Evolutionary conservation across 352 stramenopile genomes (phyloP), one percentile per base, ranked within the genome.

Genomic region (Phytophthora boehmeriae): DNA sequence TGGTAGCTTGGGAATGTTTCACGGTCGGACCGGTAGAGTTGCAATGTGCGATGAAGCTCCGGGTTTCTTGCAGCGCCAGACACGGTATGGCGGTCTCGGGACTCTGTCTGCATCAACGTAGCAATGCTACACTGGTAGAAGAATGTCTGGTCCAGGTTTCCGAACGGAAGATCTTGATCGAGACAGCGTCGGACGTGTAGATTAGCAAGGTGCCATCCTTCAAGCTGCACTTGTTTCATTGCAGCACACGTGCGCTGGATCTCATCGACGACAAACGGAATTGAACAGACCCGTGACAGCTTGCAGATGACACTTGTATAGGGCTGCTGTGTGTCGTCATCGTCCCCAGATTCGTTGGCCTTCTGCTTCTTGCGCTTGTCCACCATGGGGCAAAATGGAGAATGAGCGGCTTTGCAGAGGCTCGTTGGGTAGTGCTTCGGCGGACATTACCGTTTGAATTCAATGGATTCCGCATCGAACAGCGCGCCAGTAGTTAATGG

Each of bases 171-270:
- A 20, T 16, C 25, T 35, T 55, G 27, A 14, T 57, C 11, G 14
- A 66, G 34, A 49, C 63, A 66, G 9, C 63, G 45, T 1, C 59
- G 52, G 6, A 58, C 47, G 28, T 71, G 63, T 1, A 71, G 45
- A 34, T 63, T 71, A 4, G 54, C 51, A 6, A 71, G 41, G 41
- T 71, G 51, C 54, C 63, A 71, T 13, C 35, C 48, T 35, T 70
- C 54, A 14, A 70, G 44, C 43, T 65, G 62, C 2, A 70, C 55
- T 42, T 70, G 62, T 32, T 61, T 60, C 62, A 70, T 70, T 4
- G 44, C 45, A 14, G 39, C 53, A 13, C 55, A 50, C 41, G 42
- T 38, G 10, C 41, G 19, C 41, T 38, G 41, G 48, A 70, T 64
- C 49, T 70, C 42, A 14, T 60, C 23, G 52, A 50, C 16, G 4